Base-by-base conservation (phyloP, 108 stramenopile species). In the Nitzschia sp. region DNA sequence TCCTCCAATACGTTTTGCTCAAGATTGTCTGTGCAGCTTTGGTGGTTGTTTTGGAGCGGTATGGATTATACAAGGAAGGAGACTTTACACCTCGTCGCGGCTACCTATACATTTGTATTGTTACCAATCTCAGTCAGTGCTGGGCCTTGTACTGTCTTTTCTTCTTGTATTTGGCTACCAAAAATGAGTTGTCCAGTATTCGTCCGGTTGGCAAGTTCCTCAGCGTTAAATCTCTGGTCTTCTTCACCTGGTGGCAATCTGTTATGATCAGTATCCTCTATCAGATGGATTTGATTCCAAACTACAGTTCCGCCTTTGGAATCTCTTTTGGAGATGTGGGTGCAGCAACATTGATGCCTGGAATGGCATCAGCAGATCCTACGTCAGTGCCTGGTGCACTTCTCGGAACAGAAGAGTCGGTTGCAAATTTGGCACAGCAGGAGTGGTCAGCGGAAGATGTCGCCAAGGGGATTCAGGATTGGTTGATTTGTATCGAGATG, bases 401-500 rank as follows among this genome's bases (percentile, higher is more conserved):
- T 51, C 50, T 63, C 2, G 44, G 69, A 17, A 69, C 69, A 51
- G 57, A 76, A 51, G 46, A 17, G 3, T 5, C 46, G n/a, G 6
- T 48, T 48, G 17, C 46, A 48, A 17, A 17, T 48, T 6, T 17
- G 3, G 17, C 69, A 65, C 63, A 64, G 69, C 42, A 78, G 68
- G 73, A 75, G 25, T 90, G 87, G 91, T 83, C 83, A 3, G 71
- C 89, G 7, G 94, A 95, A 75, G 95, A 96, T 63, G 95, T 95
- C 37, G 95, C 91, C 59, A 94, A 95, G 81, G 96, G 93, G 20
- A 59, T 97, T 38, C 97, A 98, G 80, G 95, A 97, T 78, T 96
- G 91, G 70, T 71, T 97, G 58, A 97, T 98, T 72, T 98, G 98
- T 61, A 86, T 98, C 17, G 98, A 98, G 77, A 98, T 98, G 96